Conservation (phyloP, 2,329 filamentous ascomycete species). For the Zymoseptoria crescenta region DNA sequence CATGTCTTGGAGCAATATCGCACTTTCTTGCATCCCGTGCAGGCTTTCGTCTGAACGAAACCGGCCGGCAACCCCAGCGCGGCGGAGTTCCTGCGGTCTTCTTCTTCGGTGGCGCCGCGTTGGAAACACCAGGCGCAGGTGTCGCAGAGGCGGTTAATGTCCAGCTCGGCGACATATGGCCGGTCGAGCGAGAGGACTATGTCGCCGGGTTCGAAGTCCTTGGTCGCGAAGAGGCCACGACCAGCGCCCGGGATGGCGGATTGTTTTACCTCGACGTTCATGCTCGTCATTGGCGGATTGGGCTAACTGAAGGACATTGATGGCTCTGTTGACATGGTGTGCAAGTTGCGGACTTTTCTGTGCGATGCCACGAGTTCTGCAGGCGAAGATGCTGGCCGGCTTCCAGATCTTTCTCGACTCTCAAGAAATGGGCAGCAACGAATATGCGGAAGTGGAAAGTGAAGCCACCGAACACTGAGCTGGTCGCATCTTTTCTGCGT, state of each 20-base stretch:
- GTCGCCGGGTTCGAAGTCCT: conserved; percentile 41
- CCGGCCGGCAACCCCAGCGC: conserved; percentile 24
- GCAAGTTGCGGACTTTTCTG: neutral
- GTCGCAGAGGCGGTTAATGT: conserved; percentile 44
- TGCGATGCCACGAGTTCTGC: neutral
- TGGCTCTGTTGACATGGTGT: conserved; percentile 1
- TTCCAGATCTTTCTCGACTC: no score
- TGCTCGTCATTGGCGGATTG: neutral
- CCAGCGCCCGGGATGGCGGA: conserved; percentile 32
- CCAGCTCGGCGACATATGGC: conserved; percentile 48
- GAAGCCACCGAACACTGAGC: neutral
- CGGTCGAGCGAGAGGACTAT: conserved; percentile 43
- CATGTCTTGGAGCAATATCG: conserved; percentile 55
- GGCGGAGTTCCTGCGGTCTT: conserved; percentile 26
- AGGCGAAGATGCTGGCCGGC: neutral
- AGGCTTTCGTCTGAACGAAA: conserved; percentile 40
- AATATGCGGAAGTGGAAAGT: neutral
- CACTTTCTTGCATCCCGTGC: conserved; percentile 50
- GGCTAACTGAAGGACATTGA: conserved; percentile 3
- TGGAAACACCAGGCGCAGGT: conserved; percentile 52
- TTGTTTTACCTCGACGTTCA: conserved; percentile 19
- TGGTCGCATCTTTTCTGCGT: neutral
- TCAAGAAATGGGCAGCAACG: neutral
- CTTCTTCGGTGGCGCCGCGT: conserved; percentile 11
- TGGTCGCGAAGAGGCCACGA: conserved; percentile 48